Evolutionary conservation across 805 yeast genomes (phyloP).

Genomic region (Saccharomyces jurei): DNA sequence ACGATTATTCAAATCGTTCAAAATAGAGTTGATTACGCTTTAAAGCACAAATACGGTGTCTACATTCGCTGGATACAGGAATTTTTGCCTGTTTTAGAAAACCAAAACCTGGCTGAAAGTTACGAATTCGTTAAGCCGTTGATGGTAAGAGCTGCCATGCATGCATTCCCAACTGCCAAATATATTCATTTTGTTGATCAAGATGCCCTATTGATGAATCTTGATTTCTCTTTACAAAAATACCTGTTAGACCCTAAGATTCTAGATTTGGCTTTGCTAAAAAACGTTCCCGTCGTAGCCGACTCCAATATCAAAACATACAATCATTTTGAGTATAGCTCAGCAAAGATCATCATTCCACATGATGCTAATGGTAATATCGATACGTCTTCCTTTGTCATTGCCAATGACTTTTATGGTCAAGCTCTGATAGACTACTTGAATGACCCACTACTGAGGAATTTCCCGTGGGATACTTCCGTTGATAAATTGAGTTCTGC

Average conservation of each 20-base stretch:
- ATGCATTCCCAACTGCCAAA: slow-evolving; percentile 84
- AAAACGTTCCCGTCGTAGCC: slow-evolving; percentile 58
- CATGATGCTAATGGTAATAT: slow-evolving; percentile 54
- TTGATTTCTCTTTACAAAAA: slow-evolving; percentile 49
- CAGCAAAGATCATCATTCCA: slow-evolving; percentile 55
- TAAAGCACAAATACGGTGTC: slow-evolving; percentile 69
- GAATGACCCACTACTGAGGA: slow-evolving; percentile 63
- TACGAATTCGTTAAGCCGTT: slow-evolving; percentile 24
- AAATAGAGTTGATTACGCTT: slow-evolving; percentile 84
- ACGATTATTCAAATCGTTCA: slow-evolving; percentile 66
- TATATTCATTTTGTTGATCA: slow-evolving; percentile 85
- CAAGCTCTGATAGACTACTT: slow-evolving; percentile 70
- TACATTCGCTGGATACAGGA: slow-evolving; percentile 84
- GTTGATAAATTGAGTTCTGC: slow-evolving; percentile 38
- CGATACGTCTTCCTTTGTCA: slow-evolving; percentile 63
- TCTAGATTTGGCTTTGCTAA: slow-evolving; percentile 54
- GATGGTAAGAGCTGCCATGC: slow-evolving; percentile 75
- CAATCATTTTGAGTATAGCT: slow-evolving; percentile 45
- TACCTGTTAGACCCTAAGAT: slow-evolving; percentile 54
- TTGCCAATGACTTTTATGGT: slow-evolving; percentile 57
- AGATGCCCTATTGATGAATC: slow-evolving; percentile 67
- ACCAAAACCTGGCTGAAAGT: slow-evolving; percentile 30
- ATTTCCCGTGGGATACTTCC: slow-evolving; percentile 36
- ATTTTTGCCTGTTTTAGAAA: slow-evolving; percentile 53
- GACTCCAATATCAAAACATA: slow-evolving; percentile 43